phyloP scores from a whole-genome alignment of 768 basidiomycete genomes.

The Xanthoconium purpureum region DNA sequence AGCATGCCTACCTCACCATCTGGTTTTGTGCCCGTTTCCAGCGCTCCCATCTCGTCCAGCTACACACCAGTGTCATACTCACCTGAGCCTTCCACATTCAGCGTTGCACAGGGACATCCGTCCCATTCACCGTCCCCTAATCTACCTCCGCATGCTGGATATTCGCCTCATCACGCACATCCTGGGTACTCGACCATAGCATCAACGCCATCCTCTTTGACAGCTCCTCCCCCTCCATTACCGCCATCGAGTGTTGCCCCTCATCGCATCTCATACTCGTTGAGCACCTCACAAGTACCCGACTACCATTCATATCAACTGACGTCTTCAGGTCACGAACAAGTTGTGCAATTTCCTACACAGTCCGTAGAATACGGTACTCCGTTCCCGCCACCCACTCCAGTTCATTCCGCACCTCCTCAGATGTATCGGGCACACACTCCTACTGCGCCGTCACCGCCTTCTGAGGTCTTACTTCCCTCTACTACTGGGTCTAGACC shows the following conservation, averaged over 20 bases:
- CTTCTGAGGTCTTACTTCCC: constrained; percentile 17
- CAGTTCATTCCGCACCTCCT: constrained; percentile 24
- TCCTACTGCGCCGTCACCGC: constrained; percentile 24
- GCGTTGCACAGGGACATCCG: constrained; percentile 42
- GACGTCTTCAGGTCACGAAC: constrained; percentile 20
- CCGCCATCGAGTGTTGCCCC: constrained; percentile 14
- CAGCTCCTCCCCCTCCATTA: background rate
- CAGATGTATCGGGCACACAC: constrained; percentile 21
- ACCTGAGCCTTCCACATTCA: constrained; percentile 30
- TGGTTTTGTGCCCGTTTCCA: constrained; percentile 61
- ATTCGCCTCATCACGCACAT: constrained; percentile 19
- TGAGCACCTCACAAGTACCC: constrained; percentile 27
- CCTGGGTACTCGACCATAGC: constrained; percentile 11
- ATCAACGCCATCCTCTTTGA: constrained; percentile 8
- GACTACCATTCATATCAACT: constrained; percentile 25
- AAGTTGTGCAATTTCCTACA: constrained; percentile 20
- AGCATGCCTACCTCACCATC: constrained; percentile 66
- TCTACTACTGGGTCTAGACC: constrained; percentile 27
- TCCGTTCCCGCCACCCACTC: constrained; percentile 21
- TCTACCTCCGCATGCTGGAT: constrained; percentile 12
- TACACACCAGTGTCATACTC: constrained; percentile 37
- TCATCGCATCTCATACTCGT: constrained; percentile 27
- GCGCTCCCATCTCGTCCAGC: constrained; percentile 32
- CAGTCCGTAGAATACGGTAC: constrained; percentile 24
- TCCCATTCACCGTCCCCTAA: constrained; percentile 27